Base-by-base conservation (phyloP, 768 basidiomycete genomes). In the Termitomyces sp. region DNA sequence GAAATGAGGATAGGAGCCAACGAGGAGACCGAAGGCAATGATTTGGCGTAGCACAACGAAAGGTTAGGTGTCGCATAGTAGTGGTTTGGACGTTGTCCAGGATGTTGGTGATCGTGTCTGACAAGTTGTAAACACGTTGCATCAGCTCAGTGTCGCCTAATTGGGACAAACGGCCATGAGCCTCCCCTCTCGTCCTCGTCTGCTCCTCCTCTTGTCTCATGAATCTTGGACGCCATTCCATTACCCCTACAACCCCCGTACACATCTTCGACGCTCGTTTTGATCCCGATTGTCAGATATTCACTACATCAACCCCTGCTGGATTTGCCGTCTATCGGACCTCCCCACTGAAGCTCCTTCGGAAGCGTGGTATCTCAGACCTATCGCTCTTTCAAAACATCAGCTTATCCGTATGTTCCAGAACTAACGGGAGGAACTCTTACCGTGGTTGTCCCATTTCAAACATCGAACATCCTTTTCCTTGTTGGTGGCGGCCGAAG, bases 401-500 rank as follows among this genome's bases (percentile, higher is more conserved):
- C 9, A 22, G 23, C 31, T 47, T 46, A 35, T 18, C 22, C 11
- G 23, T 20, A 25, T 15, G 55, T 53, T 51, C 35, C 65, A 94
- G 91, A 93, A 67, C 75, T 94, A 52, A 79, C 79, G 13, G 87
- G 87, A 36, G 91, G 92, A 27, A 93, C 92, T 2, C 76, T 94
- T 1, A 74, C 87, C n/a, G 77, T 81, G 23, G 88, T 82, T 16
- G 78, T 91, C 13, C 93, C 93, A 3, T 73, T 91, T 52, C 91
- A 94, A 64, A 80, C 85, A 11, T 86, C 91, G 11, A 92, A 91
- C 56, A 73, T 95, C 20, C 76, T 94, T 46, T 93, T 94, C 69
- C 83, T 95, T 44, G 76, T 94, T 52, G 93, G 93, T 46, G 93
- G 93, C 42, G 91, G 93, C 36, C 81, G 85, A 52, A 93, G 89